Evolutionary conservation across 345 rosid genomes (phyloP).

Genomic region (Geranium rotundifolium): DNA sequence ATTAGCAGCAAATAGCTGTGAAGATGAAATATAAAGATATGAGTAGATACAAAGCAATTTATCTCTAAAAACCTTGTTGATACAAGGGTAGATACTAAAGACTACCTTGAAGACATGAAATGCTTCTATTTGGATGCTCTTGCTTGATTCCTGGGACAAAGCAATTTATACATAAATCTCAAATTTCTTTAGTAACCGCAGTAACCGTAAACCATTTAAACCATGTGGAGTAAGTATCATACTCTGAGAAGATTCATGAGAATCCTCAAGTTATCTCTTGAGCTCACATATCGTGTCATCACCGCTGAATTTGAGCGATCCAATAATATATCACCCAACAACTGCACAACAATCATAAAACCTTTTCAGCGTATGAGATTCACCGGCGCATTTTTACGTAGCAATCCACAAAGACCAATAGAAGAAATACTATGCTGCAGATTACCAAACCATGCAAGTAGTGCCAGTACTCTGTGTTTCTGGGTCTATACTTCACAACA

Average conservation of each 20-base stretch:
- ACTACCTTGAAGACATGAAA: constrained; percentile 94
- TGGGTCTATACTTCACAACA: too few relatives aligned
- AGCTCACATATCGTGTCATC: constrained; percentile 81
- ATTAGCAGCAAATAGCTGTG: constrained; percentile 68
- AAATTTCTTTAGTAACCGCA: not conserved
- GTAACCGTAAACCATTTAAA: not conserved
- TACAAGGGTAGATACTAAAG: not conserved
- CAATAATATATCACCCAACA: constrained; percentile 76
- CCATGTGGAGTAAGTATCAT: constrained; percentile 11
- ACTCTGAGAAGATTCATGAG: constrained; percentile 95
- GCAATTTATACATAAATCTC: not conserved
- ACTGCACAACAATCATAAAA: constrained; percentile 24
- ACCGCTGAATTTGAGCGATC: constrained; percentile 80
- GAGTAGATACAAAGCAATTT: not conserved
- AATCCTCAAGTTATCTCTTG: constrained; percentile 82
- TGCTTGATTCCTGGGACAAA: constrained; percentile 71
- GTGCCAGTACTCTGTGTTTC: too few relatives aligned
- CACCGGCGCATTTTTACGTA: not conserved
- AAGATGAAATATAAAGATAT: not conserved
- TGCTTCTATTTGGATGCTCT: constrained; percentile 95
- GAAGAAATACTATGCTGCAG: too few relatives aligned
- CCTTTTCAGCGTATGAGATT: not conserved
- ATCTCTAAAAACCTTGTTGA: not conserved
- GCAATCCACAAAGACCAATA: too few relatives aligned
- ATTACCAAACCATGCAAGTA: too few relatives aligned